Evolutionary conservation across 306 rosid genomes (phyloP).

Genomic region (Fragaria vesca): DNA sequence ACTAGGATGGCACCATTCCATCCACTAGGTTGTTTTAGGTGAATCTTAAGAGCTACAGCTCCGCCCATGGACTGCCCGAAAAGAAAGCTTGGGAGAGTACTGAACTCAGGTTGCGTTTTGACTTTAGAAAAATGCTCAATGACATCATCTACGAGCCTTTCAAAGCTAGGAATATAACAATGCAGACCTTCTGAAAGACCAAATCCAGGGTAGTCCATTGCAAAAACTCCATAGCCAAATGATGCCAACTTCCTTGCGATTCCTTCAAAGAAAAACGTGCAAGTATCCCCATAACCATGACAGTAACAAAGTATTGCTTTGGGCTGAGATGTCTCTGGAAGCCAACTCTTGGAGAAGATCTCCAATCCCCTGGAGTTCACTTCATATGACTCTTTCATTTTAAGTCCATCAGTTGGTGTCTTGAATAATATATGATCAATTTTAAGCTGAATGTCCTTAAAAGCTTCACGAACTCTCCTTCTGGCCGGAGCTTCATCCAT

Average conservation of each 20-base stretch:
- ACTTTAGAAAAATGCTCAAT: conserved; percentile 76
- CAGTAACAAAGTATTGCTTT: conserved; percentile 77
- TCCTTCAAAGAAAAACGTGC: conserved; percentile 97
- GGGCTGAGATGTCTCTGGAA: conserved; percentile 55
- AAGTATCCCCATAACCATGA: conserved; percentile 95
- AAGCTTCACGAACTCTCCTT: conserved; percentile 75
- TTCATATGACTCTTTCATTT: conserved; percentile 68
- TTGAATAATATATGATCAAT: conserved; percentile 81
- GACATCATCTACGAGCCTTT: conserved; percentile 70
- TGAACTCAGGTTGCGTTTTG: conserved; percentile 64
- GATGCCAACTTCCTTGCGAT: conserved; percentile 75
- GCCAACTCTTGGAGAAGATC: conserved; percentile 86
- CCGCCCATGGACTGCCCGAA: conserved; percentile 96
- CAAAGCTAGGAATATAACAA: conserved; percentile 64
- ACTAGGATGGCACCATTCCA: conserved; percentile 93
- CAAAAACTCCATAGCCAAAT: conserved; percentile 76
- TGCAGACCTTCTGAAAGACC: conserved; percentile 99
- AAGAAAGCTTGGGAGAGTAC: conserved; percentile 66
- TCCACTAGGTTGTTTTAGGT: conserved; percentile 70
- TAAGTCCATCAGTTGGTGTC: conserved; percentile 70
- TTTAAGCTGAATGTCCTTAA: conserved; percentile 75
- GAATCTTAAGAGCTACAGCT: conserved; percentile 79
- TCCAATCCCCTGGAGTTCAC: conserved; percentile 67
- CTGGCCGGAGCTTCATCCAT: conserved; percentile 75
- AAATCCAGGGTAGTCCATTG: conserved; percentile 96